Conservation (phyloP, 805 yeast species). For the Wickerhamiella azymoides region DNA sequence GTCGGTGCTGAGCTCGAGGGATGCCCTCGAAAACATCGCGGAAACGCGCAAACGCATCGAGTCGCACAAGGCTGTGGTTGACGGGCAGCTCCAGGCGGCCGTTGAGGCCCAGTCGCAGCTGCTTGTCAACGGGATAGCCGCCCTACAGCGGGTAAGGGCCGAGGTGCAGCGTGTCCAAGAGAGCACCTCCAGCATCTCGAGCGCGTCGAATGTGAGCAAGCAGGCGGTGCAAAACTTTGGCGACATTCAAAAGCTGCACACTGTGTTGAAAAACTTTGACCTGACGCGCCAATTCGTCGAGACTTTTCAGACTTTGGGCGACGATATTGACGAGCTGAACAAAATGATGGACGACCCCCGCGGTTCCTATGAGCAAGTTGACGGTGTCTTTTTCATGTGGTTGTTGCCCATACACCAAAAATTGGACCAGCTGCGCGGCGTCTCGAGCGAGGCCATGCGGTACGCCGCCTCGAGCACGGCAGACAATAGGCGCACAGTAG, state of each 20-base stretch:
- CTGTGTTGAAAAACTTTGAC: slow-evolving; percentile 55
- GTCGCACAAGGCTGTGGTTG: slow-evolving; percentile 59
- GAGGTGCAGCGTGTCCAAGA: slow-evolving; percentile 27
- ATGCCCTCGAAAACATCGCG: slow-evolving; percentile 25
- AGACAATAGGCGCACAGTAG: slow-evolving; percentile 57
- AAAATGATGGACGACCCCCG: slow-evolving; percentile 33
- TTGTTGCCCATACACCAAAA: slow-evolving; percentile 55
- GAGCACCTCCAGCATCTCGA: slow-evolving; percentile 28
- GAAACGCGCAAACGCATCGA: slow-evolving; percentile 24
- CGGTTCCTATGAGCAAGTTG: slow-evolving; percentile 1
- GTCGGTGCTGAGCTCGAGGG: slow-evolving; percentile 8
- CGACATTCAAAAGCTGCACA: slow-evolving; percentile 51
- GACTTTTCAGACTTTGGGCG: slow-evolving; percentile 44
- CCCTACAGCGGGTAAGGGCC: slow-evolving; percentile 27
- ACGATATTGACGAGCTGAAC: slow-evolving; percentile 37
- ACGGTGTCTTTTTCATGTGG: slow-evolving; percentile 29
- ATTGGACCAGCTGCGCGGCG: slow-evolving; percentile 58
- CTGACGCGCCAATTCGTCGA: slow-evolving; percentile 52
- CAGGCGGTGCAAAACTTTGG: slow-evolving; percentile 53
- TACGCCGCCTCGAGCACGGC: slow-evolving; percentile 40
- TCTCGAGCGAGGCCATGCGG: slow-evolving; percentile 57
- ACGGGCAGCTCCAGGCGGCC: slow-evolving; percentile 56
- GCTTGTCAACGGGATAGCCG: slow-evolving; percentile 31
- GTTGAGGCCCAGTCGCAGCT: slow-evolving; percentile 50
- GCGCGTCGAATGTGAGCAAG: slow-evolving; percentile 40